phyloP scores from a whole-genome alignment of 805 yeast genomes.

The Cyberlindnera samutprakarnensis region DNA sequence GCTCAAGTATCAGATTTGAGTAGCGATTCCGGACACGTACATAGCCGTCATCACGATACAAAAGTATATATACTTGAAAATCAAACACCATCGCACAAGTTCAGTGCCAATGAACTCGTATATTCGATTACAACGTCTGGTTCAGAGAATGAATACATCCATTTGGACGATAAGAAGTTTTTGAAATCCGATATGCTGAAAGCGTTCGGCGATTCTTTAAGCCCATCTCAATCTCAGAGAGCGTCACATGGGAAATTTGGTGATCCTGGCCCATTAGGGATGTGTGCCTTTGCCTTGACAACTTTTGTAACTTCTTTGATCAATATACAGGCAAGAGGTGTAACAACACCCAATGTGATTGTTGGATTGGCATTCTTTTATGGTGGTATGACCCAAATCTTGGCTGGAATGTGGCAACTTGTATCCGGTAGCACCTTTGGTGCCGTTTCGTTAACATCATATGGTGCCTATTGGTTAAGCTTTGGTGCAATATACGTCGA shows the following conservation, averaged over 20 bases:
- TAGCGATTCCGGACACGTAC: slow-evolving; percentile 9
- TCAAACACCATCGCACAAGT: background rate
- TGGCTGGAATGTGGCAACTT: slow-evolving; percentile 66
- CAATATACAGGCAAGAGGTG: slow-evolving; percentile 52
- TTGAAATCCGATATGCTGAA: slow-evolving; percentile 40
- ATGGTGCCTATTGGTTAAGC: slow-evolving; percentile 59
- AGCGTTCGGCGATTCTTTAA: slow-evolving; percentile 70
- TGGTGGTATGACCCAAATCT: slow-evolving; percentile 53
- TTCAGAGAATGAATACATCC: slow-evolving; percentile 18
- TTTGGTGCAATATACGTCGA: slow-evolving; percentile 53
- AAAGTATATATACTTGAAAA: slow-evolving; percentile 2
- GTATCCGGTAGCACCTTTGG: slow-evolving; percentile 59
- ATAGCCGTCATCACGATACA: slow-evolving; percentile 7
- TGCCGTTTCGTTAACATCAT: slow-evolving; percentile 34
- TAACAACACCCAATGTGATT: slow-evolving; percentile 44
- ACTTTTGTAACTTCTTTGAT: slow-evolving; percentile 51
- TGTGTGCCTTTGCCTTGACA: slow-evolving; percentile 54
- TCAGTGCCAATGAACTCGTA: slow-evolving; percentile 7
- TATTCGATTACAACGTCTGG: slow-evolving; percentile 21
- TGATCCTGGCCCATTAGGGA: slow-evolving; percentile 61
- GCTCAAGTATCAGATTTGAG: slow-evolving; percentile 15
- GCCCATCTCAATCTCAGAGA: slow-evolving; percentile 44
- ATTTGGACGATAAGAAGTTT: slow-evolving; percentile 21
- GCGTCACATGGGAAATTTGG: slow-evolving; percentile 47
- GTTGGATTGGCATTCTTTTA: slow-evolving; percentile 56